Evolutionary conservation across 352 stramenopile species (phyloP).

Genomic region (Thalassiosira exigua): DNA sequence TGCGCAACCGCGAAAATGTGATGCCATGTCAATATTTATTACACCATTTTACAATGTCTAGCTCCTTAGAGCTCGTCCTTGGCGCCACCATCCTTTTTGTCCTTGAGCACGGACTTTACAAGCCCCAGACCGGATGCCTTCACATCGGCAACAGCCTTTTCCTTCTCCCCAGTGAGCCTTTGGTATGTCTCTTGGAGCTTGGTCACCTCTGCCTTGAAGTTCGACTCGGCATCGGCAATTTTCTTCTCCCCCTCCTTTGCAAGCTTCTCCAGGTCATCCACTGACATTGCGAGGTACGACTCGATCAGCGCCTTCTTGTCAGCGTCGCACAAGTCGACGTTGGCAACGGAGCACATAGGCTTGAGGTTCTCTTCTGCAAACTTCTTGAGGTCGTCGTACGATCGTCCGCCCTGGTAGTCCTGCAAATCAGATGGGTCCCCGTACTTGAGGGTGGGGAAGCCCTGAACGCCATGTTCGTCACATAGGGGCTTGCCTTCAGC

Average conservation of each 20-base stretch:
- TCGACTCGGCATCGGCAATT: constrained; percentile 73
- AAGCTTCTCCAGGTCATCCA: constrained; percentile 54
- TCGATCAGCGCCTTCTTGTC: constrained; percentile 83
- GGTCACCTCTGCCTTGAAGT: constrained; percentile 78
- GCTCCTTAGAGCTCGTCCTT: constrained; percentile 65
- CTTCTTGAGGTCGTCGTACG: constrained; percentile 71
- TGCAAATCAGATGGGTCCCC: constrained; percentile 73
- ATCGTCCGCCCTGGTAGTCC: constrained; percentile 80
- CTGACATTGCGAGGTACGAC: constrained; percentile 68
- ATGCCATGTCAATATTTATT: no score
- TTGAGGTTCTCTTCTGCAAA: constrained; percentile 84
- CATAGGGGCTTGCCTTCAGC: constrained; percentile 77
- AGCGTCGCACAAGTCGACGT: constrained; percentile 85
- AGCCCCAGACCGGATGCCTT: constrained; percentile 78
- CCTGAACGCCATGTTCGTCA: constrained; percentile 75
- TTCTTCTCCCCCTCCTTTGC: constrained; percentile 78
- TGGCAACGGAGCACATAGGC: constrained; percentile 78
- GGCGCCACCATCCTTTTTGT: constrained; percentile 43
- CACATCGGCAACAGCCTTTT: constrained; percentile 66
- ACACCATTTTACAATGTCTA: no score
- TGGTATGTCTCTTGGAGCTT: constrained; percentile 75
- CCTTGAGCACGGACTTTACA: constrained; percentile 84
- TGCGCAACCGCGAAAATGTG: no score
- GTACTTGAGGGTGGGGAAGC: constrained; percentile 85
- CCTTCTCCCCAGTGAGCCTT: constrained; percentile 61